Evolutionary conservation across 169 alveolate species (phyloP).

Genomic region (Toxoplasma gondii): DNA sequence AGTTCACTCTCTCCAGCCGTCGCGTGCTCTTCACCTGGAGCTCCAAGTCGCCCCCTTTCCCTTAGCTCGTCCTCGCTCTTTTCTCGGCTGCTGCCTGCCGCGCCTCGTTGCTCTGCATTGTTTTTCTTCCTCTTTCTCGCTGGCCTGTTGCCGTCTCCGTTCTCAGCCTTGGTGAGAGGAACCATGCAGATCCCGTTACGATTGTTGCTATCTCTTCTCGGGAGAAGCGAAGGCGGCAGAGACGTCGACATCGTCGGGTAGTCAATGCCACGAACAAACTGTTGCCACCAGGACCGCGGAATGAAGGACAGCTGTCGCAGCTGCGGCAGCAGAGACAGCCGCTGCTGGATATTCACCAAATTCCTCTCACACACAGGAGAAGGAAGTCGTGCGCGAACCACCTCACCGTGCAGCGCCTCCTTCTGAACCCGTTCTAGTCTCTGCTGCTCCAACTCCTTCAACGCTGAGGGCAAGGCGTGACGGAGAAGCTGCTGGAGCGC

Average conservation of each 20-base stretch:
- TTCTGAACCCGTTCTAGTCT: slow-evolving; percentile 43
- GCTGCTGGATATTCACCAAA: slow-evolving; percentile 35
- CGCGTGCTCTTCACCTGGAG: too few relatives aligned
- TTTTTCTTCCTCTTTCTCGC: too few relatives aligned
- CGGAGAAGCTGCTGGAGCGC: slow-evolving; percentile 44
- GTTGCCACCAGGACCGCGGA: slow-evolving; percentile 58
- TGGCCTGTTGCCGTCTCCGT: slow-evolving; percentile 1
- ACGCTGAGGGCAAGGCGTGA: slow-evolving; percentile 57
- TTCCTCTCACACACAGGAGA: slow-evolving; percentile 16
- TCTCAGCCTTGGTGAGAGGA: slow-evolving; percentile 6
- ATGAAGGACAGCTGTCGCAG: slow-evolving; percentile 54
- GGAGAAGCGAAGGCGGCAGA: slow-evolving; percentile 45
- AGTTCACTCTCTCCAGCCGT: too few relatives aligned
- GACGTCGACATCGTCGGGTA: slow-evolving; percentile 45
- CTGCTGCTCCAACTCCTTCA: slow-evolving; percentile 56
- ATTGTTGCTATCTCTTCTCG: slow-evolving; percentile 43
- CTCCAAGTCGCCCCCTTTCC: too few relatives aligned
- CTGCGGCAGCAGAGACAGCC: slow-evolving; percentile 53
- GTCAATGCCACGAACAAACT: slow-evolving; percentile 52
- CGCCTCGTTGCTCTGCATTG: too few relatives aligned
- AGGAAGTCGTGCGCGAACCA: slow-evolving; percentile 36
- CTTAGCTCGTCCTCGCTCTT: too few relatives aligned
- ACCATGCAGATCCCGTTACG: slow-evolving; percentile 2
- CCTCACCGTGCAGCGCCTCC: slow-evolving; percentile 43
- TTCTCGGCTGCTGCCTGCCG: too few relatives aligned